Conservation (phyloP, 306 rosid species). For the Lathyrus tuberosus region DNA sequence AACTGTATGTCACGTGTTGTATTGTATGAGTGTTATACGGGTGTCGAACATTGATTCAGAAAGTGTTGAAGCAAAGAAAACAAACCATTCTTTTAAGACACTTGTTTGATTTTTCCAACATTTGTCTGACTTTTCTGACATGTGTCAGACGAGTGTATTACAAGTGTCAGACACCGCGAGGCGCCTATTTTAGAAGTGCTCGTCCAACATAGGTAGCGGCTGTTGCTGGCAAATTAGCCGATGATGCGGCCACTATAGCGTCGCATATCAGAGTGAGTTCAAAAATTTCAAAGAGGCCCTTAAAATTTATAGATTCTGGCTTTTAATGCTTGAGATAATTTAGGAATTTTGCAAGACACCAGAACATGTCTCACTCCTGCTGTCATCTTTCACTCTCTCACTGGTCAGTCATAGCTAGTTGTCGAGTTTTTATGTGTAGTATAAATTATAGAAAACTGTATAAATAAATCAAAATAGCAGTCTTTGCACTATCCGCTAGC, state of each 20-base stretch:
- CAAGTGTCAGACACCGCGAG: no score
- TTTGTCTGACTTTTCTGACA: no score
- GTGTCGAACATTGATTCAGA: no score
- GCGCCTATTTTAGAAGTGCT: no score
- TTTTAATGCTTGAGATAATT: neutral
- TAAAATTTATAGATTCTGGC: neutral
- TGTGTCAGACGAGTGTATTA: no score
- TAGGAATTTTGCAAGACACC: constrained; percentile 3
- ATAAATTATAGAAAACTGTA: neutral
- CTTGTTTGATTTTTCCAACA: no score
- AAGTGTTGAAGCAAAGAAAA: no score
- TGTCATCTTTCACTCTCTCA: neutral
- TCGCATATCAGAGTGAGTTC: neutral
- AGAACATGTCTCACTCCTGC: neutral
- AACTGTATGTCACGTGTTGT: no score
- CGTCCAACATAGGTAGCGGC: neutral
- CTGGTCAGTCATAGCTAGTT: neutral
- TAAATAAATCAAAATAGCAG: neutral
- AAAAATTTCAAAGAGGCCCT: neutral
- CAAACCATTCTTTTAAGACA: no score
- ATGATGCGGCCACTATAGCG: neutral
- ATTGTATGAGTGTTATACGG: no score
- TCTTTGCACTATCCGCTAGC: neutral
- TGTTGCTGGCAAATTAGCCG: neutral
- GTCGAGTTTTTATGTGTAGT: neutral